phyloP scores from a whole-genome alignment of 306 rosid species.

The Dicorynia guianensis region DNA sequence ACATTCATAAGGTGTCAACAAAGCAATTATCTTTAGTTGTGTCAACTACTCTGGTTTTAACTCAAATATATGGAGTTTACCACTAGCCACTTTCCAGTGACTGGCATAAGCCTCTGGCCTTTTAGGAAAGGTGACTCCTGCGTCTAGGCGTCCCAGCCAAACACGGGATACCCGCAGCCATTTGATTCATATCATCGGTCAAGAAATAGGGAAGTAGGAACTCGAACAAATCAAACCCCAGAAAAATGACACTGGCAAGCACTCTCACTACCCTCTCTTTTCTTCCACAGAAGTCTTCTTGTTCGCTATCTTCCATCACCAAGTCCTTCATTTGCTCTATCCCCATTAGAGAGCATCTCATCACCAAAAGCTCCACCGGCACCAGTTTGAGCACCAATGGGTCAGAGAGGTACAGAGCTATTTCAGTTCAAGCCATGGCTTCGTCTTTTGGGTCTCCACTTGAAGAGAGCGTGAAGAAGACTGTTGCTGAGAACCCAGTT shows the following conservation, averaged over 20 bases:
- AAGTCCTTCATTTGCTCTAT: conserved; percentile 45
- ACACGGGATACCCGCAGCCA: not conserved
- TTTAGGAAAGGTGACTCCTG: not conserved
- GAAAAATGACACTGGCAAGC: conserved; percentile 59
- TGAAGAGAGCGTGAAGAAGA: conserved; percentile 82
- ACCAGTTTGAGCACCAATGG: conserved; percentile 36
- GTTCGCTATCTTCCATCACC: conserved; percentile 44
- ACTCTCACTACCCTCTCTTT: conserved; percentile 44
- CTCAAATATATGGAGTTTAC: too few species aligned
- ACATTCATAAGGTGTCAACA: not conserved
- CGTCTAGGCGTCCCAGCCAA: not conserved
- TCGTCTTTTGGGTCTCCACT: conserved; percentile 94
- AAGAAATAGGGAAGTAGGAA: not conserved
- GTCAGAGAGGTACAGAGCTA: conserved; percentile 39
- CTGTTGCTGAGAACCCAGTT: conserved; percentile 69
- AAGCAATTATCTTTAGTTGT: too few species aligned
- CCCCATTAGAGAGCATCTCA: conserved; percentile 36
- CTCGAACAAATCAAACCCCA: not conserved
- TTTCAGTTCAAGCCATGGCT: conserved; percentile 64
- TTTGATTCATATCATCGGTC: not conserved
- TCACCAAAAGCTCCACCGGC: conserved; percentile 33
- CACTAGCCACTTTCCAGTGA: not conserved
- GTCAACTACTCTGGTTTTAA: not conserved
- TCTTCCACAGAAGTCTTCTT: conserved; percentile 39
- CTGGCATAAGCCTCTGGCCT: not conserved